Evolutionary conservation across 2,329 filamentous ascomycete genomes (phyloP).

Genomic region (Penicillium thymicola): DNA sequence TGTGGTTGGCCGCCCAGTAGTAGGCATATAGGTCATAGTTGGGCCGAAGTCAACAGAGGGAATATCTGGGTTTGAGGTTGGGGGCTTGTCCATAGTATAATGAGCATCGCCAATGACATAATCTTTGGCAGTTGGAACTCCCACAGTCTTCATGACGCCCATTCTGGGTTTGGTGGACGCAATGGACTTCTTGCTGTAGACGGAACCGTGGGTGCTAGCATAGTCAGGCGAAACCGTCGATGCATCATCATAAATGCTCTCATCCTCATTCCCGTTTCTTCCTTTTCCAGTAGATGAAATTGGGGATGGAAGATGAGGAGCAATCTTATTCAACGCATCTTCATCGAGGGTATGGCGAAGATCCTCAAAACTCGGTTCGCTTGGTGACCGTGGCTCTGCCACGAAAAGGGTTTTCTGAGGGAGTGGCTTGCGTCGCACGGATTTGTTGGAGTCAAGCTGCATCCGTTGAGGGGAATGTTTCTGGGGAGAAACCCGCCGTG

Average conservation of each 20-base stretch:
- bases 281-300: slow-evolving; percentile 15
- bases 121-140: slow-evolving; percentile 48
- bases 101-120: slow-evolving; percentile 48
- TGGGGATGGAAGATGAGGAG: slow-evolving; percentile 31
- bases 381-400: slow-evolving; percentile 22
- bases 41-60: slow-evolving; percentile 82
- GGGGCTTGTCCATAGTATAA: slow-evolving; percentile 38
- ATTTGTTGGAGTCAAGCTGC: slow-evolving; percentile 42
- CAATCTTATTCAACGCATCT: slow-evolving; percentile 51
- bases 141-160: slow-evolving; percentile 76
- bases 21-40: slow-evolving; percentile 66
- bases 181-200: slow-evolving; percentile 41
- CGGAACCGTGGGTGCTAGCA: slow-evolving; percentile 64
- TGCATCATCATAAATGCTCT: slow-evolving; percentile 56
- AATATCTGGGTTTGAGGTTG: slow-evolving; percentile 53
- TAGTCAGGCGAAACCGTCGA: slow-evolving; percentile 71
- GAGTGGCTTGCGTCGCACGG: slow-evolving; percentile 53
- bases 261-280: slow-evolving; percentile 31
- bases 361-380: slow-evolving; percentile 41
- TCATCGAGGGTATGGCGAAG: slow-evolving; percentile 45
- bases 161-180: slow-evolving; percentile 62
- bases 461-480: slow-evolving; percentile 2
- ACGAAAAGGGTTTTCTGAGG: slow-evolving; percentile 36
- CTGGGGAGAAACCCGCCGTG: slow-evolving; percentile 6
- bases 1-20: slow-evolving; percentile 54